Evolutionary conservation across 805 yeast genomes (phyloP), one percentile per base, ranked within the genome.

Genomic region (Candida sonorensis): DNA sequence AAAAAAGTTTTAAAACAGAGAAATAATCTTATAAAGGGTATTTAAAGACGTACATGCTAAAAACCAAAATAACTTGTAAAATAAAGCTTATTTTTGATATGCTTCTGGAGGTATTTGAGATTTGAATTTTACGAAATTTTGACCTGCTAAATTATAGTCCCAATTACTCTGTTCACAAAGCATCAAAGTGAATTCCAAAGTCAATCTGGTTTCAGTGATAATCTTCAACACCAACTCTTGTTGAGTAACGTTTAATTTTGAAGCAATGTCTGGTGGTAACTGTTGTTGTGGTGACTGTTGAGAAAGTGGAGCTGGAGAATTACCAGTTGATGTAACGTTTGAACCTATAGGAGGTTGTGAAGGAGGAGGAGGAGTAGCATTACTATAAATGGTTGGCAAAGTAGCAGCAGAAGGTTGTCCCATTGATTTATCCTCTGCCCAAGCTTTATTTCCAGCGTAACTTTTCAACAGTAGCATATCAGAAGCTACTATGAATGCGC

Each of bases 111-210:
- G 84, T 23, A 77, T 62, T 23, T 56, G 51, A 5, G 53, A 45
- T 44, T 67, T 71, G 22, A 85, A 80, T 44, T 71, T 76, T 44
- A 75, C 72, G 59, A 90, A 90, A 35, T 83, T 78, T 27, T 67
- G 67, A 10, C 75, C 61, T 17, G 95, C 88, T 33, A 63, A 67
- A 17, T 73, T 76, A 45, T 75, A 78, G 55, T 83, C 81, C 88
- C 94, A 88, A 34, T 73, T 69, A 48, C 95, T 85, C 55, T 87
- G 95, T 53, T 86, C 87, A 36, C 87, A 80, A 24, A 92, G 68
- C 82, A 88, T 74, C 17, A 77, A 61, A 0, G 90, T 83, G 54
- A 77, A 88, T 46, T 83, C 82, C n/a, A 82, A 64, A 44, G 72
- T 87, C 44, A 88, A 64, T 30, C 77, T 75, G 0, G 97, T 88